Percentiles rank a stretch among this genome's conserved stretches.
These are phyloP conservation scores for Solanum lycopersicoides DNA, from an alignment of 257 asterid genomes.

Conservation along the genomic window DNA sequence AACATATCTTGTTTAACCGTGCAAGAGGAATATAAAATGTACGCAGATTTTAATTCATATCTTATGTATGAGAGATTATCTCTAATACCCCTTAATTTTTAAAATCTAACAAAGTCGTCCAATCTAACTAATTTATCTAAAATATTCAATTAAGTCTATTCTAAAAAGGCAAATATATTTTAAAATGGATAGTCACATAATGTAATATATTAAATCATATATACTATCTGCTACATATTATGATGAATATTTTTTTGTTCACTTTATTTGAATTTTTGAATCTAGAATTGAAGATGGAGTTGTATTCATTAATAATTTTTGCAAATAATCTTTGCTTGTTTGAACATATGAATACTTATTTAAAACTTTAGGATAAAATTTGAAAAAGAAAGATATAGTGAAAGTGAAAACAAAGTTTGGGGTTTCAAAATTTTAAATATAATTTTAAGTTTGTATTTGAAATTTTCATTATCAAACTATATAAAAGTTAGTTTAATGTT, in stretches of 20 bases:
- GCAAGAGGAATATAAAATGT: not conserved
- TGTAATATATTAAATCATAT: not conserved
- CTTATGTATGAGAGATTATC: no score
- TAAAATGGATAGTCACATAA: no score
- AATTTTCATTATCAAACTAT: not conserved
- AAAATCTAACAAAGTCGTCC: no score
- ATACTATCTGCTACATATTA: not conserved
- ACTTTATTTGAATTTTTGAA: no score
- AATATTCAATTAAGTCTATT: not conserved
- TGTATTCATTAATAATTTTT: no score
- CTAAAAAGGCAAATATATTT: no score
- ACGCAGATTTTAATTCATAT: no score
- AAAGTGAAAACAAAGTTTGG: not conserved
- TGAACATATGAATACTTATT: not conserved
- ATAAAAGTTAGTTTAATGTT: no score
- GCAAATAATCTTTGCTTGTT: not conserved
- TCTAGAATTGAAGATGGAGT: not conserved
- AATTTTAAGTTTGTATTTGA: not conserved
- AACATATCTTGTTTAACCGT: no score
- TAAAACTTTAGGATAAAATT: not conserved
- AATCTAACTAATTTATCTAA: no score
- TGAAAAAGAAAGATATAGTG: not conserved
- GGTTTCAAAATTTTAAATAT: no score
- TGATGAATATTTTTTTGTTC: not conserved
- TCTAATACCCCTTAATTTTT: not conserved